Evolutionary conservation across 2,329 filamentous ascomycete species (phyloP), one percentile per base, ranked within the genome.

Genomic region (Xylaria sp.): DNA sequence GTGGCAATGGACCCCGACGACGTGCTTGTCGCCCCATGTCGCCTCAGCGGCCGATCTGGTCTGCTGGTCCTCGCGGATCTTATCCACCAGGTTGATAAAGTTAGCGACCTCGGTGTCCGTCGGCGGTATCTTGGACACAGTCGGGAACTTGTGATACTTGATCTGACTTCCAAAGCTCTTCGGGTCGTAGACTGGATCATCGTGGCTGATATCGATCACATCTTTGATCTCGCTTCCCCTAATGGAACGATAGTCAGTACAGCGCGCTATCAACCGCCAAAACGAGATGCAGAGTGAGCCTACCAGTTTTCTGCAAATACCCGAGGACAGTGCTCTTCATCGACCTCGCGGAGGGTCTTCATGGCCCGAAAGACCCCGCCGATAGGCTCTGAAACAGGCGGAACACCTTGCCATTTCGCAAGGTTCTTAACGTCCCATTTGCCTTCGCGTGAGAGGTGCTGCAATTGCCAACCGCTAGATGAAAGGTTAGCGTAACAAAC

Each of bases 361-460:
- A 97, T 89, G 2, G 91, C 92, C 21, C 90, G 86, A 69, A 97
- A 97, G 4, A 92, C 78, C 13, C 85, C 84, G 0, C 83, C 90
- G 55, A 97, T 94, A 2, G 88, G 86, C 1, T 82, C 80, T 0
- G 90, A 95, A 1, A 96, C 90, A 0, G 92, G 89, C 1, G 77
- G 73, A 1, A 95, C 89, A 17, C 85, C 85, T 70, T 90, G 83
- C 93, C 93, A 97, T 69, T 97, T 97, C 54, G 83, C 86, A 9
- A 97, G 79, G 66, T 97, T 97, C 75, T 97, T 97, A 62, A 97
- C 91, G 67, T 97, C 93, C 93, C 93, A 97, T 74, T 97, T 97
- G 2, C 92, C 92, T 62, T 92, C 90, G 1, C 89, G 91, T 2
- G 89, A 91, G 20, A 97, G 84, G 65, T 94, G 88, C 64, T 93